Percentiles rank a stretch among this genome's conserved stretches.
These are phyloP conservation scores for Polyplosphaeria fusca DNA, from an alignment of 495 filamentous ascomycete species.

Conservation along the genomic window DNA sequence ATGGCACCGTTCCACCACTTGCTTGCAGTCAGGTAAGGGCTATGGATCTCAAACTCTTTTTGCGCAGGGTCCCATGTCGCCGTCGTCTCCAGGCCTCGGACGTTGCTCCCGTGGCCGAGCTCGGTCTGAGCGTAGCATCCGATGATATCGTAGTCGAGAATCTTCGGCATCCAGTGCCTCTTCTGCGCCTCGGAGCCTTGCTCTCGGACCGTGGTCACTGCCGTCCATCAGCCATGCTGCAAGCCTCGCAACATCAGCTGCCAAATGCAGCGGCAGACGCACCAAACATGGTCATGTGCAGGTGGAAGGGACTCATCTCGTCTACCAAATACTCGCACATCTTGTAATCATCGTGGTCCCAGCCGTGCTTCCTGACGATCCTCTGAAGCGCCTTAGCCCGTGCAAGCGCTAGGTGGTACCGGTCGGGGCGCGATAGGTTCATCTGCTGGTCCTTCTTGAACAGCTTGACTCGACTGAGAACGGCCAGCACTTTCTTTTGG, in stretches of 20 bases:
- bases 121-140: conserved; percentile 50
- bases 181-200: conserved; percentile 48
- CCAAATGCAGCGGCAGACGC: not conserved
- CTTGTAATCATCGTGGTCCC: conserved; percentile 45
- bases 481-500: conserved; percentile 43
- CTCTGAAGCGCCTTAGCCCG: conserved; percentile 48
- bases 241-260: not conserved
- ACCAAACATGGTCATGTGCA: conserved; percentile 42
- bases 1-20: conserved; percentile 54
- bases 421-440: conserved; percentile 47
- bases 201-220: conserved; percentile 42
- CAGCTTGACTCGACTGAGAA: conserved; percentile 43
- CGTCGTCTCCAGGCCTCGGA: conserved; percentile 45
- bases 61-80: conserved; percentile 45
- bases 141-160: conserved; percentile 46
- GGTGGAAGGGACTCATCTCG: conserved; percentile 48
- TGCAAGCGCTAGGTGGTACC: conserved; percentile 49
- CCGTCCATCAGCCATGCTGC: not conserved
- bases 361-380: conserved; percentile 42
- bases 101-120: conserved; percentile 46
- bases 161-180: conserved; percentile 47
- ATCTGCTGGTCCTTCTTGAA: conserved; percentile 47
- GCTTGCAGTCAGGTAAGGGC: conserved; percentile 48
- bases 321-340: conserved; percentile 50
- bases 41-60: conserved; percentile 49